These are phyloP conservation scores for Teunomyces tritomae DNA, from an alignment of 805 yeast species.

Conservation along the genomic window DNA sequence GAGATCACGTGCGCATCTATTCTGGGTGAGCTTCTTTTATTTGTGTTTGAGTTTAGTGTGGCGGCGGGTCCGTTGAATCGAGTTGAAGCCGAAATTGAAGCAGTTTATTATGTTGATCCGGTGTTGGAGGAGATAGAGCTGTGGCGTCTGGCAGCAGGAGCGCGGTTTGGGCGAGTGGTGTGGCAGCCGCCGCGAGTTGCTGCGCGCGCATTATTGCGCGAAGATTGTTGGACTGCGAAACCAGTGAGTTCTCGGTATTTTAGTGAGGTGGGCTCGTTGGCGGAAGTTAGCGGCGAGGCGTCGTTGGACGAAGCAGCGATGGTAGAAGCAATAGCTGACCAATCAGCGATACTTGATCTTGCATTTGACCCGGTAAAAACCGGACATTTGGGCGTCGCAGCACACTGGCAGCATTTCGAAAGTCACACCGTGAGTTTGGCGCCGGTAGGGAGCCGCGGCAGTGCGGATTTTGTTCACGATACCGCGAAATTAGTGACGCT, in stretches of 20 bases:
- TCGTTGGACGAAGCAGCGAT: conserved; percentile 29
- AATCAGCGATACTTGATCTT: conserved; percentile 40
- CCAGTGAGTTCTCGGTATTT: conserved; percentile 41
- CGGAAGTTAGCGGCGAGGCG: conserved; percentile 49
- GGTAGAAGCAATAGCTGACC: conserved; percentile 30
- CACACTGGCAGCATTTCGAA: conserved; percentile 34
- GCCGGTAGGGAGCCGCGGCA: not conserved
- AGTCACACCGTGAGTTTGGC: not conserved
- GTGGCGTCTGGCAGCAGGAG: not conserved
- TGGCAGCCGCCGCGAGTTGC: conserved; percentile 25
- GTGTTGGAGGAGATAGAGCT: conserved; percentile 23
- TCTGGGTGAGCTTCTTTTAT: conserved; percentile 43
- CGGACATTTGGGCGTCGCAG: conserved; percentile 26
- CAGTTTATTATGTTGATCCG: conserved; percentile 26
- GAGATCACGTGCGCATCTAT: conserved; percentile 42
- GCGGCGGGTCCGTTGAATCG: conserved; percentile 25
- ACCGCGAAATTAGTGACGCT: conserved; percentile 19
- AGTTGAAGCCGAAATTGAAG: conserved; percentile 11
- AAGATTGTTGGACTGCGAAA: conserved; percentile 55
- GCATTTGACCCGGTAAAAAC: conserved; percentile 30
- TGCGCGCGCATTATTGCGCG: conserved; percentile 37
- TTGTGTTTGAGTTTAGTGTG: conserved; percentile 30
- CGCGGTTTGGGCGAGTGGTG: conserved; percentile 18
- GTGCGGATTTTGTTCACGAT: conserved; percentile 5
- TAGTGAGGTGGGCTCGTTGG: conserved; percentile 46